phyloP scores from a whole-genome alignment of 768 basidiomycete genomes.

The Mycena capillaripes region DNA sequence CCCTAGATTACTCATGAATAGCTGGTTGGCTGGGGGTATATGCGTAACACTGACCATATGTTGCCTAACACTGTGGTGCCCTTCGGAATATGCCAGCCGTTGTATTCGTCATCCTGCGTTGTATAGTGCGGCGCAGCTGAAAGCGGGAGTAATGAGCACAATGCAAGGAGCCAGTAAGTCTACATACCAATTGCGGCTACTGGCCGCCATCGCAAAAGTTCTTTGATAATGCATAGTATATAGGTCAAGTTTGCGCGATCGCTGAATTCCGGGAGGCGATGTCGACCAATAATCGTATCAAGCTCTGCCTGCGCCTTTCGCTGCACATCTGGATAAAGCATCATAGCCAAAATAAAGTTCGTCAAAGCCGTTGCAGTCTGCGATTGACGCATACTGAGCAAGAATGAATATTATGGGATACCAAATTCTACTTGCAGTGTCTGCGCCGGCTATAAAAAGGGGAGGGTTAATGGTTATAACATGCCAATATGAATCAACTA shows the following conservation, averaged over 20 bases:
- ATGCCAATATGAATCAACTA: not conserved
- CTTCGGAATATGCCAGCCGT: not conserved
- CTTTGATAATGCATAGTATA: not conserved
- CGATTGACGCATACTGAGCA: too few species aligned
- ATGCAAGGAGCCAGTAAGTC: not conserved
- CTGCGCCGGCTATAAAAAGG: not conserved
- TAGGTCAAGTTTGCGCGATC: not conserved
- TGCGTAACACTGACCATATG: not conserved
- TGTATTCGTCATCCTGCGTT: not conserved
- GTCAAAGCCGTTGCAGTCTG: not conserved
- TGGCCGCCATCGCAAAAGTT: not conserved
- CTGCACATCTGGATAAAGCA: conserved; percentile 8
- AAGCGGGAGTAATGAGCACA: not conserved
- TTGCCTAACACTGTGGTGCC: not conserved
- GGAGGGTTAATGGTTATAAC: not conserved
- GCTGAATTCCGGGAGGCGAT: not conserved
- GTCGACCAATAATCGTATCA: not conserved
- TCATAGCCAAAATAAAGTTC: not conserved
- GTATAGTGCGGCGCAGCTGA: conserved; percentile 10
- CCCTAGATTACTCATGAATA: too few species aligned
- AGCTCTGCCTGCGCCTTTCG: not conserved
- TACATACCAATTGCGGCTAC: not conserved
- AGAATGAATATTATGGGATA: too few species aligned
- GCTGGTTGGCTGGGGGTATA: too few species aligned
- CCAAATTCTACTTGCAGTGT: not conserved